Percentiles rank a stretch among this genome's conserved stretches.
These are phyloP conservation scores for Rehmannia glutinosa DNA, from an alignment of 257 asterid genomes.

Conservation along the genomic window DNA sequence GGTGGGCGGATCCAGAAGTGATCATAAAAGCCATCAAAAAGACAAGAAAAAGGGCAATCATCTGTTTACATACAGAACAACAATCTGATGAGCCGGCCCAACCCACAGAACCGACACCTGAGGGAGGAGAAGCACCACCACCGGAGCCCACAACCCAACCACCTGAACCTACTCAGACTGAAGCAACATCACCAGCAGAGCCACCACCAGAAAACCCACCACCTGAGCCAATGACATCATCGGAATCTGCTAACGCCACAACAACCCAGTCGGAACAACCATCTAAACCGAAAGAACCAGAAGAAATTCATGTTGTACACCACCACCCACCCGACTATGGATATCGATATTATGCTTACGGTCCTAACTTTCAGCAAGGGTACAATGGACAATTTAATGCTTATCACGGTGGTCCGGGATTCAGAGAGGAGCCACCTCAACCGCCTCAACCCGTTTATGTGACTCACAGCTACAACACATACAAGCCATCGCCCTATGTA, in stretches of 20 bases:
- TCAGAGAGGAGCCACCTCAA: slow-evolving; percentile 23
- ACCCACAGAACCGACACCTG: slow-evolving; percentile 31
- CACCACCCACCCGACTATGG: slow-evolving; percentile 69
- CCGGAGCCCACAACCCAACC: slow-evolving; percentile 33
- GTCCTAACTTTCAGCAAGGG: slow-evolving; percentile 31
- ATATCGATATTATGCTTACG: slow-evolving; percentile 26
- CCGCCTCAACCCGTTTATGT: slow-evolving; percentile 40
- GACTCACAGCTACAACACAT: slow-evolving; percentile 55
- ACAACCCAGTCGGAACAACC: slow-evolving; percentile 27
- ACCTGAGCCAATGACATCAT: slow-evolving; percentile 23
- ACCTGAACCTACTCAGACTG: slow-evolving; percentile 36
- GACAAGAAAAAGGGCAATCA: slow-evolving; percentile 65
- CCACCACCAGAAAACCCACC: slow-evolving; percentile 34
- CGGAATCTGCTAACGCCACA: slow-evolving; percentile 26
- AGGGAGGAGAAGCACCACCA: slow-evolving; percentile 35
- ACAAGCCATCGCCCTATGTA: slow-evolving; percentile 60
- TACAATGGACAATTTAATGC: slow-evolving; percentile 26
- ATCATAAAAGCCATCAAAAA: slow-evolving; percentile 77
- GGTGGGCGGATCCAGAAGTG: slow-evolving; percentile 74
- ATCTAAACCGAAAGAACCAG: slow-evolving; percentile 41
- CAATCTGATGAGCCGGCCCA: slow-evolving; percentile 47
- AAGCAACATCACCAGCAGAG: slow-evolving; percentile 26
- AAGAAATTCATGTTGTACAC: slow-evolving; percentile 62
- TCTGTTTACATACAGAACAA: slow-evolving; percentile 62
- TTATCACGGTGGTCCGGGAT: slow-evolving; percentile 24